phyloP scores from a whole-genome alignment of 345 rosid genomes.

The Gossypium ekmanianum region DNA sequence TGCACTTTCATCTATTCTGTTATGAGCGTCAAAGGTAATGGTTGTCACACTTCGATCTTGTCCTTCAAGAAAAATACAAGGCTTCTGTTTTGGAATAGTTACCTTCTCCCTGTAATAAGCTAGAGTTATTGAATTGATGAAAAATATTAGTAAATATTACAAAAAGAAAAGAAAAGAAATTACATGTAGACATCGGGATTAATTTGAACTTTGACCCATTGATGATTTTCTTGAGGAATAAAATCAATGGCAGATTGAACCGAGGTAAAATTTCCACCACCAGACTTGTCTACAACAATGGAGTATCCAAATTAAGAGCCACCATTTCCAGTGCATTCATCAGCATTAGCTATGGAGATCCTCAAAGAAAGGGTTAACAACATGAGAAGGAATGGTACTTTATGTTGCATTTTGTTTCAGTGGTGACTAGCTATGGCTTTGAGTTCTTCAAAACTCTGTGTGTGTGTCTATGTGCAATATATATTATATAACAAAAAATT shows the following conservation, averaged over 20 bases:
- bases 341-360: not conserved
- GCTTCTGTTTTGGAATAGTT: slow-evolving; percentile 31
- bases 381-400: not conserved
- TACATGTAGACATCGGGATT: slow-evolving; percentile 4
- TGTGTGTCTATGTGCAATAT: no score
- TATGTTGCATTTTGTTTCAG: not conserved
- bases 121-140: not conserved
- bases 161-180: not conserved
- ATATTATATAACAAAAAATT: not conserved
- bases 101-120: slow-evolving; percentile 28
- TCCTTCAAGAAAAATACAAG: slow-evolving; percentile 41
- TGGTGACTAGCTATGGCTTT: not conserved
- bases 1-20: slow-evolving; percentile 22
- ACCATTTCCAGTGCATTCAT: not conserved
- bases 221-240: slow-evolving; percentile 25
- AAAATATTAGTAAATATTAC: not conserved
- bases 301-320: not conserved
- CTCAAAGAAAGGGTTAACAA: not conserved
- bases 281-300: slow-evolving; percentile 1
- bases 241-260: slow-evolving; percentile 33
- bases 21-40: slow-evolving; percentile 20
- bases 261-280: not conserved
- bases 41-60: slow-evolving; percentile 16
- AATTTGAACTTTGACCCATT: slow-evolving; percentile 12
- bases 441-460: no score